Base-by-base conservation (phyloP, 1,284 basidiomycete genomes). In the Leccinum pallidistipes region DNA sequence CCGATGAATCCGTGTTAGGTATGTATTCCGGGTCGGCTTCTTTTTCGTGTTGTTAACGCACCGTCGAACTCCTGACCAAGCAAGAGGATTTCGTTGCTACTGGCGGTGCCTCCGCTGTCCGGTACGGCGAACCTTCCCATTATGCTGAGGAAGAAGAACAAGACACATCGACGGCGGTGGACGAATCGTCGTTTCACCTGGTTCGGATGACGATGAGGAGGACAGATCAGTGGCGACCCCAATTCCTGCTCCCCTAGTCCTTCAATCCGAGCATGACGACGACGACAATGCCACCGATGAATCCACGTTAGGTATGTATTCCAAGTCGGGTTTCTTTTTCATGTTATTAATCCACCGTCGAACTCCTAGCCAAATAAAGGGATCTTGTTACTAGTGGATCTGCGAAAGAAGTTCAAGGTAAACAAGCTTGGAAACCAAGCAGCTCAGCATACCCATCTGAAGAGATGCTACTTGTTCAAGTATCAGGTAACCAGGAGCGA, bases 61-160 rank as follows among this genome's bases (percentile, higher is more conserved):
- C 24, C 24, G 24, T 24, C 24, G 24, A 24, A 24, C 24, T 24
- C 2, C 24, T 24, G 3, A 3, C 24, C 24, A 24, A 24, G 24
- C 24, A 24, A 24, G 24, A 24, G 24, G 24, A 24, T 24, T 3
- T 24, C 3, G 24, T 24, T 24, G 3, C 24, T 24, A 24, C 61
- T 0, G 64, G 62, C 16, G 65, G 57, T 0, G 59, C 58, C 2
- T 49, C 61, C 32, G 52, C 59, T 43, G 43, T 56, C 7, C 71
- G 67, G 53, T 66, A 68, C 7, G 63, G 59, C 45, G 65, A 69
- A 58, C 50, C 60, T 51, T 57, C 36, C 16, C 73, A 67, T 55
- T 60, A 64, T 9, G 72, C 68, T 40, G 73, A 66, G 40, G 70
- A 66, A 62, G 65, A 53, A 21, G 64, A 64, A 31, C 64, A 63